phyloP scores from a whole-genome alignment of 2,329 filamentous ascomycete genomes.

The Alternaria angustiovoidea region DNA sequence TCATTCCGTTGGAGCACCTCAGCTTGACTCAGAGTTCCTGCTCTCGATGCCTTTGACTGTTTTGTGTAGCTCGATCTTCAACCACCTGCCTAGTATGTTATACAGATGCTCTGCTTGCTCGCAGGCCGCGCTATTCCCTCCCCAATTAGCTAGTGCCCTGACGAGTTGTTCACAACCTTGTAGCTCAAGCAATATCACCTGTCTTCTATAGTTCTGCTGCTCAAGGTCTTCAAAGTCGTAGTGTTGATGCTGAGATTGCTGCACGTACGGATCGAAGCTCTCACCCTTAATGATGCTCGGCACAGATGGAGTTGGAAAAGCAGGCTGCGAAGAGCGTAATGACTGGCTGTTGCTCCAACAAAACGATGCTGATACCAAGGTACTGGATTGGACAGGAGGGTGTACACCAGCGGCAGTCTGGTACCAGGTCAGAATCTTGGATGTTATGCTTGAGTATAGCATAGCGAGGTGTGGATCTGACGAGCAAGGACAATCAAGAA shows the following conservation, averaged over 20 bases:
- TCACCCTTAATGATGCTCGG: slow-evolving; percentile 17
- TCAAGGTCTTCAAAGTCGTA: slow-evolving; percentile 41
- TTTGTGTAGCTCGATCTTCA: slow-evolving; percentile 43
- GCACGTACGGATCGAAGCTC: slow-evolving; percentile 31
- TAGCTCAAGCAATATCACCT: slow-evolving; percentile 41
- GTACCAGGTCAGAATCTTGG: slow-evolving; percentile 46
- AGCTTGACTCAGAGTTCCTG: not conserved
- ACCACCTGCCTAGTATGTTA: slow-evolving; percentile 42
- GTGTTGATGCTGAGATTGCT: slow-evolving; percentile 36
- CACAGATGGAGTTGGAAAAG: slow-evolving; percentile 23
- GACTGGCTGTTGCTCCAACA: not conserved
- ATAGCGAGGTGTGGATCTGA: slow-evolving; percentile 46
- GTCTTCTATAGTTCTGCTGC: slow-evolving; percentile 34
- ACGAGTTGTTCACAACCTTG: slow-evolving; percentile 40
- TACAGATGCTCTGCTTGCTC: slow-evolving; percentile 43
- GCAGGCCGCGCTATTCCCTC: slow-evolving; percentile 20
- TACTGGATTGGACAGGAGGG: slow-evolving; percentile 18
- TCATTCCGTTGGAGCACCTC: not conserved
- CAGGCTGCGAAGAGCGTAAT: slow-evolving; percentile 23
- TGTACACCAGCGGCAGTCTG: slow-evolving; percentile 40
- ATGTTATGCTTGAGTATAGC: slow-evolving; percentile 47
- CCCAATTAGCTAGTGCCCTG: slow-evolving; percentile 41
- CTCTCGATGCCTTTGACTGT: slow-evolving; percentile 37
- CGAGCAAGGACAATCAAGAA: slow-evolving; percentile 43
- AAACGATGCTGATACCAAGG: slow-evolving; percentile 14